Percentiles rank a stretch among this genome's conserved stretches.
These are phyloP conservation scores for Paecilomyces dactylethromorphus DNA, from an alignment of 2,329 filamentous ascomycete genomes.

Conservation along the genomic window DNA sequence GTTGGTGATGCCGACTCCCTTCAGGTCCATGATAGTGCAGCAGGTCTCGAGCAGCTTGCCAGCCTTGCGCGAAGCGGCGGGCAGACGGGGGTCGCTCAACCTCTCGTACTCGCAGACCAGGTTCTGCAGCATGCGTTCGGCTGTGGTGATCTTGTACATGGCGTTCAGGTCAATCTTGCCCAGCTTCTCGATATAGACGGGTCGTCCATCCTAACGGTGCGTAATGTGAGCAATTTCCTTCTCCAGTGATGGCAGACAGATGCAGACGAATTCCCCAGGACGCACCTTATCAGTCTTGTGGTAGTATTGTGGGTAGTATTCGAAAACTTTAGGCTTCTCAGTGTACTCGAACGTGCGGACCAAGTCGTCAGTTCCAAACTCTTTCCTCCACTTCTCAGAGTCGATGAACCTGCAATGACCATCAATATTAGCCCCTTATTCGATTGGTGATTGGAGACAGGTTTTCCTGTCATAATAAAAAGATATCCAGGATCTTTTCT, in stretches of 20 bases:
- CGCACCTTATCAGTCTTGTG: slow-evolving; percentile 65
- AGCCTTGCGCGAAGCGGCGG: slow-evolving; percentile 88
- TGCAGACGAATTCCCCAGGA: not conserved
- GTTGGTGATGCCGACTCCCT: slow-evolving; percentile 80
- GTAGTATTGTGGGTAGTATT: slow-evolving; percentile 98
- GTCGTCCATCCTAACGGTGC: slow-evolving; percentile 71
- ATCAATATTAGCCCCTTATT: slow-evolving; percentile 9
- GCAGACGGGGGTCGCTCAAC: slow-evolving; percentile 83
- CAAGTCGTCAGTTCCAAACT: slow-evolving; percentile 76
- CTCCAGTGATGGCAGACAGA: not conserved
- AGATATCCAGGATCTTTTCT: not conserved
- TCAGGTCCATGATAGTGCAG: slow-evolving; percentile 97
- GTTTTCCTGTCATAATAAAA: not conserved
- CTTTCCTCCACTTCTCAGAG: slow-evolving; percentile 82
- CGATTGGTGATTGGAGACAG: not conserved
- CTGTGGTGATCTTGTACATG: slow-evolving; percentile 88
- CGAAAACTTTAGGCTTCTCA: slow-evolving; percentile 75
- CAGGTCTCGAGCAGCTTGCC: slow-evolving; percentile 91
- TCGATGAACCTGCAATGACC: slow-evolving; percentile 74
- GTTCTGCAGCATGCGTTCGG: slow-evolving; percentile 92
- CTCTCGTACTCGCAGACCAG: slow-evolving; percentile 98
- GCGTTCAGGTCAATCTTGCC: slow-evolving; percentile 85
- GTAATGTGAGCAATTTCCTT: not conserved
- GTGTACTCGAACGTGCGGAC: slow-evolving; percentile 77
- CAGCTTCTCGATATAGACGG: slow-evolving; percentile 93